Base-by-base conservation (phyloP, 164 flowering plant species). In the Magnolia kwangsiensis region DNA sequence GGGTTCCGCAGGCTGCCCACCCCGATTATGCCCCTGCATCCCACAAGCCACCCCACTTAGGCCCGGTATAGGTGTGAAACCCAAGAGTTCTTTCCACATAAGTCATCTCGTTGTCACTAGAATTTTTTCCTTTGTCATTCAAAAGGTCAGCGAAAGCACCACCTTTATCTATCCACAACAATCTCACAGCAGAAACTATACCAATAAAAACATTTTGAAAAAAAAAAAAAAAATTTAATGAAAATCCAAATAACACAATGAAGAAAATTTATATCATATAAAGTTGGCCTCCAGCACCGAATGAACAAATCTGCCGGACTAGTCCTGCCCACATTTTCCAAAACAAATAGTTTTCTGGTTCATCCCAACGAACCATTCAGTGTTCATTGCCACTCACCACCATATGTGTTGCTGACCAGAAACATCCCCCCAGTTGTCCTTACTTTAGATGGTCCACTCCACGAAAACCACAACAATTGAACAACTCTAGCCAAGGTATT, bases 91-190 rank as follows among this genome's bases (percentile, higher is more conserved):
- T 83, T 74, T 86, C 94, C 51, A 91, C 96, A 78, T 95, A 92
- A 71, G 83, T 91, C 96, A 94, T 92, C 84, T 91, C 97, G 83
- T 90, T 89, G 31, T 82, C 87, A 16, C 96, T 90, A 51, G 94
- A 91, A 70, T 92, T 92, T 78, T 89, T 89, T 69, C 94, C 96
- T 80, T 86, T 90, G 80, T 89, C 91, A 73, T 92, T 92, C 84
- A 92, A 80, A 72, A 92, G 92, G 74, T 94, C 97, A 63, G 96
- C 97, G 80, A 91, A 94, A 63, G 97, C 98, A 63, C 97, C 98
- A 37, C 97, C 98, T 20, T 85, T 67, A 81, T 92, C 91, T 82
- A 94, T 92, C 77, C 98, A 74, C 95, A 92, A 85, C 87, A 94
- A 86, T 77, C 98, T 88, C 83, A 92, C 97, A 1, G 98, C 97